A percentile compares a stretch with the other conserved stretches of the same genome.
These are phyloP conservation scores for Stephania cephalantha DNA, from an alignment of 164 flowering plant species.

Conservation along the genomic window DNA sequence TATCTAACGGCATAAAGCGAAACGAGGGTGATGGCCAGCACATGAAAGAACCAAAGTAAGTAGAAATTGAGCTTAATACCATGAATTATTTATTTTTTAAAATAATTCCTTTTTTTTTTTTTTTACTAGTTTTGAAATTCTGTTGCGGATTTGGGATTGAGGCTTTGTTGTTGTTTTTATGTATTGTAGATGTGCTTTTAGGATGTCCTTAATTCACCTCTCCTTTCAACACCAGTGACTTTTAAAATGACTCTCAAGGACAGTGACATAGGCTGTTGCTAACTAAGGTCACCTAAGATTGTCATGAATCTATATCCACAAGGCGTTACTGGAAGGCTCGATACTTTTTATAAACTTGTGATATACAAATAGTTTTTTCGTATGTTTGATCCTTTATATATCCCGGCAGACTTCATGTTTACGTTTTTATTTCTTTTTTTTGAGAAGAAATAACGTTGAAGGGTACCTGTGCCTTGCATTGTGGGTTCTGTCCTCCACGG, in stretches of 20 bases:
- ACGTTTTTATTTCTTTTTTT: too few relatives aligned
- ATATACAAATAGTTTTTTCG: too few relatives aligned
- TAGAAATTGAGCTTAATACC: slow-evolving; percentile 7
- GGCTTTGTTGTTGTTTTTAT: too few relatives aligned
- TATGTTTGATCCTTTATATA: too few relatives aligned
- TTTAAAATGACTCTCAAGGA: neutral
- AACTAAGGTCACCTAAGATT: neutral
- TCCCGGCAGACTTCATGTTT: neutral
- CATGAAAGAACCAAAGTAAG: slow-evolving; percentile 30
- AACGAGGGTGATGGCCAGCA: slow-evolving; percentile 15
- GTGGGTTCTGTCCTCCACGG: too few relatives aligned
- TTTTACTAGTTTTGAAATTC: neutral
- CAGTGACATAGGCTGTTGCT: neutral
- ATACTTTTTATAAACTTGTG: too few relatives aligned
- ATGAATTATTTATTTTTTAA: neutral
- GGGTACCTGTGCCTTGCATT: too few relatives aligned
- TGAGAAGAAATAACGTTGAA: too few relatives aligned
- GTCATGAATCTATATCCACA: neutral
- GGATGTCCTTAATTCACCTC: neutral
- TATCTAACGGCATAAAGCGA: slow-evolving; percentile 6
- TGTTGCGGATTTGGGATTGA: neutral
- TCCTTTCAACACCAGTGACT: neutral
- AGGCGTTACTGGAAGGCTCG: neutral
- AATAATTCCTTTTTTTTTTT: neutral
- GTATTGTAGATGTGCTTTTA: neutral